phyloP scores from a whole-genome alignment of 2,329 filamentous ascomycete genomes.

The Epichloe sibirici region DNA sequence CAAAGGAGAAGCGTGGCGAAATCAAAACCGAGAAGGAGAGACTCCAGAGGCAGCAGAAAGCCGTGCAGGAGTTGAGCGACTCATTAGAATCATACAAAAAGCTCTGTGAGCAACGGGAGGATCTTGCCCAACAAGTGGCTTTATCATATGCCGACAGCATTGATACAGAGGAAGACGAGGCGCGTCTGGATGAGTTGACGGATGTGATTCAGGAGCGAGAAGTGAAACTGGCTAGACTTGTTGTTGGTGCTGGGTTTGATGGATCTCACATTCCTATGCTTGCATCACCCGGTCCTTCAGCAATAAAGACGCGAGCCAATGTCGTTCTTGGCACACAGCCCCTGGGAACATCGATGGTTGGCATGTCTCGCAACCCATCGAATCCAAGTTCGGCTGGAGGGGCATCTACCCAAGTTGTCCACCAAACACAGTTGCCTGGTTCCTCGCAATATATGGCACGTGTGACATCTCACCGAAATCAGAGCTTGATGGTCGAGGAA shows the following conservation, averaged over 20 bases:
- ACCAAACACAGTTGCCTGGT: slow-evolving; percentile 36
- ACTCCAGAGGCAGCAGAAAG: slow-evolving; percentile 32
- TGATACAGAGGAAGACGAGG: slow-evolving; percentile 40
- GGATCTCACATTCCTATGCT: slow-evolving; percentile 25
- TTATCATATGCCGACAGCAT: slow-evolving; percentile 38
- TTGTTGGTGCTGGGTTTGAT: slow-evolving; percentile 34
- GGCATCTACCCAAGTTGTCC: slow-evolving; percentile 34
- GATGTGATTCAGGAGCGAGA: slow-evolving; percentile 33
- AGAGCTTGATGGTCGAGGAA: slow-evolving; percentile 14
- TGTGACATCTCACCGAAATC: slow-evolving; percentile 7
- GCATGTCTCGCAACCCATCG: slow-evolving; percentile 21
- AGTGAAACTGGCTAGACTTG: slow-evolving; percentile 25
- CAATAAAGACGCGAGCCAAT: slow-evolving; percentile 9
- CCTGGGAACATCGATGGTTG: slow-evolving; percentile 15
- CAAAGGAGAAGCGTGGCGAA: slow-evolving; percentile 31
- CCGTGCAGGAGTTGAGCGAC: slow-evolving; percentile 27
- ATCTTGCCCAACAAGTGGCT: slow-evolving; percentile 33
- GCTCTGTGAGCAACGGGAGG: slow-evolving; percentile 31
- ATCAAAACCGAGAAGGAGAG: slow-evolving; percentile 39
- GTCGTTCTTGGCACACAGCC: slow-evolving; percentile 35
- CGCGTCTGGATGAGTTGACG: slow-evolving; percentile 34
- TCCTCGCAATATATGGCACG: slow-evolving; percentile 11
- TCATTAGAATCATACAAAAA: slow-evolving; percentile 31
- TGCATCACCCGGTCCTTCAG: slow-evolving; percentile 6
- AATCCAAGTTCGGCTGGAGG: slow-evolving; percentile 20